A percentile compares a stretch with the other conserved stretches of the same genome.
Evolutionary conservation across 2,329 filamentous ascomycete genomes (phyloP).

Genomic region (Pleomassaria siparia): DNA sequence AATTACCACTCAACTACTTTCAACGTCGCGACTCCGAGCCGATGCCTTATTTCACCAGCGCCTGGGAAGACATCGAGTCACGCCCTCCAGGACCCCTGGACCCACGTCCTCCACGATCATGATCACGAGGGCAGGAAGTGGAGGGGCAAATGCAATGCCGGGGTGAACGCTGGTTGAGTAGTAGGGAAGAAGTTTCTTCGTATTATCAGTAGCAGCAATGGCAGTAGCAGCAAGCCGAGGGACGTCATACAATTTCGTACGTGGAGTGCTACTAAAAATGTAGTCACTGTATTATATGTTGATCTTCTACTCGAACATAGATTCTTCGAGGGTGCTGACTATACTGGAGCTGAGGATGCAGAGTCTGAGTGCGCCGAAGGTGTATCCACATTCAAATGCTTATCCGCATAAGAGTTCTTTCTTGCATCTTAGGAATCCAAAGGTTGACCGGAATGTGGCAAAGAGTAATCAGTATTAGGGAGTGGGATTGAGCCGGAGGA

Average conservation of each 20-base stretch:
- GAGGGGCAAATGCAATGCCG: neutral
- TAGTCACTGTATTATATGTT: neutral
- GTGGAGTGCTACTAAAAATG: neutral
- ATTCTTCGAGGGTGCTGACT: neutral
- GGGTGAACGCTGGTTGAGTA: neutral
- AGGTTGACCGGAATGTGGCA: conserved; percentile 12
- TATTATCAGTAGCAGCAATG: neutral
- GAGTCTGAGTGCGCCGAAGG: neutral
- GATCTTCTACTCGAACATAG: neutral
- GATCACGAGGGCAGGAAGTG: neutral
- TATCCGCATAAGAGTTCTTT: conserved; percentile 2
- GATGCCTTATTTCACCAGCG: neutral
- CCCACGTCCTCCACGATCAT: neutral
- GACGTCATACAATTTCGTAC: neutral
- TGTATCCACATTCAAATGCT: neutral
- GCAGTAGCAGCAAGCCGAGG: neutral
- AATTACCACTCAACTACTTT: neutral
- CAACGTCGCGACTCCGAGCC: neutral
- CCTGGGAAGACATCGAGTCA: neutral
- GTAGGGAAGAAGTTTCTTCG: neutral
- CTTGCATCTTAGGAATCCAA: conserved; percentile 20
- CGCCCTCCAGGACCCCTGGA: neutral
- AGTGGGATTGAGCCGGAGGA: neutral
- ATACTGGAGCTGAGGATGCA: neutral
- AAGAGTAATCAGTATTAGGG: conserved; percentile 4